Evolutionary conservation across 306 rosid genomes (phyloP).

Genomic region (Dryas octopetala): DNA sequence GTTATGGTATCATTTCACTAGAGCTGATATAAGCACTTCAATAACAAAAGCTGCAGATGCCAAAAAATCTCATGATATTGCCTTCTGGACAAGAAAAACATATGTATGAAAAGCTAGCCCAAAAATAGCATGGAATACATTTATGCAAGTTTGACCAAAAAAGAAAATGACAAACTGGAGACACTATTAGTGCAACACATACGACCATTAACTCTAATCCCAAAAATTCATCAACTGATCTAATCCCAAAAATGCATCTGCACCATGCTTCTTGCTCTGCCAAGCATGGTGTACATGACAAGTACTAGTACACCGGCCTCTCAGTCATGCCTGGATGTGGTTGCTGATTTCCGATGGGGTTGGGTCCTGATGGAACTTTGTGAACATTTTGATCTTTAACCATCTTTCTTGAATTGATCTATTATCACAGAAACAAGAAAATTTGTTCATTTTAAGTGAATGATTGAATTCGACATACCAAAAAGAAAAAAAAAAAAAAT

Average conservation of each 20-base stretch:
- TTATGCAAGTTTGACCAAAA: neutral
- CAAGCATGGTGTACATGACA: neutral
- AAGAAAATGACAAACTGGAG: neutral
- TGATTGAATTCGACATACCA: neutral
- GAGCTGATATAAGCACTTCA: too few relatives aligned
- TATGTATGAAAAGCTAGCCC: neutral
- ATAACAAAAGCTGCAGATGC: too few relatives aligned
- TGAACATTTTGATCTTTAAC: neutral
- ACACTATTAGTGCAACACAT: conserved; percentile 12
- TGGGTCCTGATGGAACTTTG: conserved; percentile 32
- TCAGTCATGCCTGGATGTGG: conserved; percentile 25
- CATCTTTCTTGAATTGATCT: conserved; percentile 29
- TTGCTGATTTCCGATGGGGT: conserved; percentile 31
- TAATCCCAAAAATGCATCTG: neutral
- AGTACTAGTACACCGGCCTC: neutral
- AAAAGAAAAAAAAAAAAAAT: too few relatives aligned
- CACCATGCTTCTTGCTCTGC: neutral
- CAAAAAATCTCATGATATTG: too few relatives aligned
- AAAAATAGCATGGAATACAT: neutral
- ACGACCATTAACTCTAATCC: conserved; percentile 5
- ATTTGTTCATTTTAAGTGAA: neutral
- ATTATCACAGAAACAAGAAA: neutral
- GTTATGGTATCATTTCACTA: too few relatives aligned
- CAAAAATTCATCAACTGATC: neutral
- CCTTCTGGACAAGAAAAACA: neutral